These are phyloP conservation scores for Barnettozyma vustinii DNA, from an alignment of 805 yeast genomes.

Conservation along the genomic window DNA sequence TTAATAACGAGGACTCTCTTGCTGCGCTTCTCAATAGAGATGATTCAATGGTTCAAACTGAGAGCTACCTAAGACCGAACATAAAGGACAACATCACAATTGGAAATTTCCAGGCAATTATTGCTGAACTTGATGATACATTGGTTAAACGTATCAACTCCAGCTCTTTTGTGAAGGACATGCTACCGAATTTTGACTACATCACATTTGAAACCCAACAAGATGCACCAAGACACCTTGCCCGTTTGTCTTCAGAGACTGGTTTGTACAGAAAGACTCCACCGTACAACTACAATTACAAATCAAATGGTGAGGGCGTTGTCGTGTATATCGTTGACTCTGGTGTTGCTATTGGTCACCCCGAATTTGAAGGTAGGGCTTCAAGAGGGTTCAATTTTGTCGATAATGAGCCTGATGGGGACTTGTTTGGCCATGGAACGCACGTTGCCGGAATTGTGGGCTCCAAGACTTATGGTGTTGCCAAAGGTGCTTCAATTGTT, in stretches of 20 bases:
- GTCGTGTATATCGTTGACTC: constrained; percentile 79
- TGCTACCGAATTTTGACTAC: constrained; percentile 2
- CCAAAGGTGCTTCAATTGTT: constrained; percentile 58
- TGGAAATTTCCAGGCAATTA: not conserved
- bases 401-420: constrained; percentile 34
- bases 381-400: constrained; percentile 55
- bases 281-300: constrained; percentile 38
- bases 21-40: not conserved
- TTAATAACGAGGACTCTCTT: not conserved
- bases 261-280: not conserved
- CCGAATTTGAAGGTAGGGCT: constrained; percentile 61
- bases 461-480: constrained; percentile 75
- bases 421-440: constrained; percentile 83
- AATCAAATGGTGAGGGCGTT: constrained; percentile 51
- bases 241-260: not conserved
- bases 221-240: not conserved
- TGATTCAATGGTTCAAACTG: not conserved
- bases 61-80: not conserved
- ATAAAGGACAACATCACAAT: not conserved
- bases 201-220: not conserved
- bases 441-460: constrained; percentile 91
- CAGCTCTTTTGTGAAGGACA: not conserved
- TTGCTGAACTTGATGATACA: not conserved
- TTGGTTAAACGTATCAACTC: not conserved
- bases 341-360: constrained; percentile 58